These are phyloP conservation scores for Ogataea methylovora DNA, from an alignment of 805 yeast species.

Conservation along the genomic window DNA sequence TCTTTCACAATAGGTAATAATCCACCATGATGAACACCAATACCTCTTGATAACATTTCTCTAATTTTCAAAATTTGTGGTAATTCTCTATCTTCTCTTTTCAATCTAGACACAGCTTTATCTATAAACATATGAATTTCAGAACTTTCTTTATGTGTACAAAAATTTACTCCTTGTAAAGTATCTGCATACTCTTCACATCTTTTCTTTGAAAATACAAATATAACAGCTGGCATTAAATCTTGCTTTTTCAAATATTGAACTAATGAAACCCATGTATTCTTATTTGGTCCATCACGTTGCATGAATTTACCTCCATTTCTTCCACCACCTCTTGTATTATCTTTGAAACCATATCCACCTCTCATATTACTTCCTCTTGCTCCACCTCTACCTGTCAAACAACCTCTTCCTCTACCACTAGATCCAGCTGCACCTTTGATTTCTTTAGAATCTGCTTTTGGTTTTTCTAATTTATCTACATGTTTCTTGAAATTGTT, in stretches of 20 bases:
- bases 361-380: slow-evolving; percentile 22
- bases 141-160: slow-evolving; percentile 77
- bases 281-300: slow-evolving; percentile 68
- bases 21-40: slow-evolving; percentile 96
- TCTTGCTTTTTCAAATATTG: slow-evolving; percentile 59
- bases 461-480: slow-evolving; percentile 40
- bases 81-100: slow-evolving; percentile 84
- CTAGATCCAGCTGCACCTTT: slow-evolving; percentile 15
- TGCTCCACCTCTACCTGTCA: slow-evolving; percentile 26
- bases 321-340: slow-evolving; percentile 15
- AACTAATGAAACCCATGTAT: slow-evolving; percentile 69
- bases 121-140: slow-evolving; percentile 93
- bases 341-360: slow-evolving; percentile 19
- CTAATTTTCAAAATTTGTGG: slow-evolving; percentile 85
- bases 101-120: slow-evolving; percentile 77
- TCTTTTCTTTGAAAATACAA: slow-evolving; percentile 88
- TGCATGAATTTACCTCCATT: slow-evolving; percentile 28
- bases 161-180: slow-evolving; percentile 65
- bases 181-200: slow-evolving; percentile 91
- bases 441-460: slow-evolving; percentile 28
- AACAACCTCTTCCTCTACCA: slow-evolving; percentile 25
- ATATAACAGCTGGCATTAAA: slow-evolving; percentile 85
- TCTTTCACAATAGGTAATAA: slow-evolving; percentile 89
- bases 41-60: slow-evolving; percentile 81
- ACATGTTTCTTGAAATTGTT: slow-evolving; percentile 55